Base-by-base conservation (phyloP, 2,329 filamentous ascomycete genomes). In the Colletotrichum phormii region DNA sequence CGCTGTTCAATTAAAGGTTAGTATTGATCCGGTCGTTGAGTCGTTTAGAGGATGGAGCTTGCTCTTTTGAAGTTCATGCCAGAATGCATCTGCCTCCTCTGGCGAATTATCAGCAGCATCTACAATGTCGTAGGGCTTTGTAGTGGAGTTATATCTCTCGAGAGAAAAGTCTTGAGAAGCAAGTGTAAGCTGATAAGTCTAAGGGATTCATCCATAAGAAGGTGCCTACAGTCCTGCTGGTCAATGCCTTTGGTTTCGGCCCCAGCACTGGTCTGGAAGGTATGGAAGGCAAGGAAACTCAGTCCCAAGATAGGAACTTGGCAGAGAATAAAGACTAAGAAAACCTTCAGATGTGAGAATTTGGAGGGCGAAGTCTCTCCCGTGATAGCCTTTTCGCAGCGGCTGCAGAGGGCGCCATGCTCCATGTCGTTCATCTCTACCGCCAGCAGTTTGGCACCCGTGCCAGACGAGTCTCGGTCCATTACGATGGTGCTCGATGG, bases 11-110 rank as follows among this genome's bases (percentile, higher is more conserved):
- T 11, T 0, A 24, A 15, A 24, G 5, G 11, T 46, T 8, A 29
- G 58, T 42, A 11, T 29, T 11, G 15, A 11, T 8, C 12, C 12
- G 9, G 18, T 3, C 42, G n/a, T n/a, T 49, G 8, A 15, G 7
- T 46, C 18, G 4, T 18, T 18, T 1, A 5, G 6, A 22, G 18
- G 4, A 22, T 18, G 18, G 3, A n/a, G 4, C 0, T 1, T 11
- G 22, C 42, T 49, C 42, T 49, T 49, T 18, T 49, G 42, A 2
- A 49, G 15, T 3, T 49, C 42, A 11, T 49, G 42, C 42, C 42
- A 49, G 18, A 49, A 49, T 11, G 42, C 18, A 12, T 49, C 42
- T 22, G 42, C 42, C 18, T 49, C 42, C 18, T 49, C 42, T 8
- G 42, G 42, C 8, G 42, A 49, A 4, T 9, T 49, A 49, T 49